These are phyloP conservation scores for Lolium rigidum DNA, from an alignment of 176 grass and related monocot genomes.

Conservation along the genomic window DNA sequence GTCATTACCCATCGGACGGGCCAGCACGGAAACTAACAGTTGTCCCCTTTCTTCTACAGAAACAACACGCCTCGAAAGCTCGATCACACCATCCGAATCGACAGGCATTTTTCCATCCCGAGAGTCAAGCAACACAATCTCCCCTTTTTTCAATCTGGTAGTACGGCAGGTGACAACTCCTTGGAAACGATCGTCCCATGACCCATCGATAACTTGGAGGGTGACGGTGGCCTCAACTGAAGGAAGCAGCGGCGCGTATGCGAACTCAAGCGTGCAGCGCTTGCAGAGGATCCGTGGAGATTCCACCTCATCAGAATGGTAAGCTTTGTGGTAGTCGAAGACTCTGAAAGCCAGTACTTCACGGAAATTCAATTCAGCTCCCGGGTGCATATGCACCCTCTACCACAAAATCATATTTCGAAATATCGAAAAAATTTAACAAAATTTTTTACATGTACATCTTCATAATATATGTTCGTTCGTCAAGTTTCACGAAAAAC, in stretches of 20 bases:
- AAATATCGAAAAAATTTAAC: no score
- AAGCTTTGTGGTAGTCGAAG: background rate
- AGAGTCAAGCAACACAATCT: background rate
- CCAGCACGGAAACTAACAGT: background rate
- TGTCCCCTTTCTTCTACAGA: background rate
- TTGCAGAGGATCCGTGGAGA: background rate
- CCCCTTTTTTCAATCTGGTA: background rate
- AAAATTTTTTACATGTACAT: no score
- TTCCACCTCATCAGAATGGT: background rate
- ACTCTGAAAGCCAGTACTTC: background rate
- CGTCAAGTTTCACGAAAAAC: no score
- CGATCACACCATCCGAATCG: background rate
- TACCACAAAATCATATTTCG: no score
- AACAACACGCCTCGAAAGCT: background rate
- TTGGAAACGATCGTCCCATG: background rate
- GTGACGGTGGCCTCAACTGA: slow-evolving; percentile 5
- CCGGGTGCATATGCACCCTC: no score
- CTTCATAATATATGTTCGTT: no score
- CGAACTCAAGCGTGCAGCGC: background rate
- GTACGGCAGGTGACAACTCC: slow-evolving; percentile 21
- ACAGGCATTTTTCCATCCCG: slow-evolving; percentile 22
- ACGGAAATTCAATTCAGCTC: no score
- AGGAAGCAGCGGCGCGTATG: background rate
- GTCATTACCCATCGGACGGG: slow-evolving; percentile 18
- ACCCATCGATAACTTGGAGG: background rate